Conservation (phyloP, 2,329 filamentous ascomycete species). For the Xylogone sp. region DNA sequence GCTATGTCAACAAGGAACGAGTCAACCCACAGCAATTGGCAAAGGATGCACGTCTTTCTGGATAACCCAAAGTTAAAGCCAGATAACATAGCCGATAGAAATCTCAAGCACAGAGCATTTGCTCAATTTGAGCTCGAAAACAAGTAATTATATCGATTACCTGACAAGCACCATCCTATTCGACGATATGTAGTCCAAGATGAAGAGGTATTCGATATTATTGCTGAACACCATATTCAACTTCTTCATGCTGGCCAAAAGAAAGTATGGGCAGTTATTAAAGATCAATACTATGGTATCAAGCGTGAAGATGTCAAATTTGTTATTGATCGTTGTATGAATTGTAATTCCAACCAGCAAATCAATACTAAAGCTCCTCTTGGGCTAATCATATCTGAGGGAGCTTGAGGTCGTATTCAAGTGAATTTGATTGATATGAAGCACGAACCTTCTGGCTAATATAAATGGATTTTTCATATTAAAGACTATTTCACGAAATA, state of each 20-base stretch:
- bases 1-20: neutral
- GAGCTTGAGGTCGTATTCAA: slow-evolving; percentile 2
- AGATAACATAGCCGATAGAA: neutral
- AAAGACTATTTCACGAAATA: slow-evolving; percentile 17
- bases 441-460: slow-evolving; percentile 10
- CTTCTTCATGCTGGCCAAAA: no score
- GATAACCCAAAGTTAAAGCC: neutral
- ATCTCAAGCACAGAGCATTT: neutral
- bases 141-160: neutral
- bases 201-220: no score
- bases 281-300: slow-evolving; percentile 11
- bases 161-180: no score
- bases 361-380: neutral
- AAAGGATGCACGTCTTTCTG: slow-evolving; percentile 1
- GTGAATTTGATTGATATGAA: slow-evolving; percentile 16
- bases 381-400: neutral
- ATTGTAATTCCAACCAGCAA: neutral
- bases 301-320: neutral
- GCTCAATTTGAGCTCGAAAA: neutral
- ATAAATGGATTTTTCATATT: slow-evolving; percentile 15
- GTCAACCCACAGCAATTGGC: neutral
- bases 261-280: slow-evolving; percentile 11
- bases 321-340: neutral
- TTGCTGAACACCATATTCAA: no score
- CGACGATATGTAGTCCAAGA: no score